phyloP scores from a whole-genome alignment of 1,284 basidiomycete genomes.

The Cutaneotrichosporon spelunceum region DNA sequence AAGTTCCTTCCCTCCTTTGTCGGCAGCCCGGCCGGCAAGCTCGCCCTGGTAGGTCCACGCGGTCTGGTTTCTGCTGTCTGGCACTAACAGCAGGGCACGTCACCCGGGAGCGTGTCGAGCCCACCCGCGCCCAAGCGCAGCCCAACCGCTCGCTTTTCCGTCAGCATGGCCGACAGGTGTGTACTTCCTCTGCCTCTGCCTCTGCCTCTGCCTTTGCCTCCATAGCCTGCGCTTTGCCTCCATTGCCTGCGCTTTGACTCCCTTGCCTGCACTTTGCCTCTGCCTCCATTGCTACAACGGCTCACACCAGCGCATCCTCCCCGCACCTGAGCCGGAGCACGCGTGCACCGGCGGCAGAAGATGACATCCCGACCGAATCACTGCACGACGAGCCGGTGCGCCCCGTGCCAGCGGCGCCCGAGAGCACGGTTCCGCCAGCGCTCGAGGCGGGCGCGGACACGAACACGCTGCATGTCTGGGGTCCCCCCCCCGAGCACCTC shows the following conservation, averaged over 20 bases:
- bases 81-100: constrained; percentile 20
- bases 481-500: constrained; percentile 39
- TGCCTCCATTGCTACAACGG: no score
- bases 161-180: constrained; percentile 26
- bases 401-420: constrained; percentile 9
- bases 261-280: not conserved
- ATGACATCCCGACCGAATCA: constrained; percentile 30
- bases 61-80: not conserved
- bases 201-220: not conserved
- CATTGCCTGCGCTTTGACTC: no score
- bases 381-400: constrained; percentile 26
- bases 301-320: constrained; percentile 18
- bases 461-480: constrained; percentile 44
- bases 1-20: constrained; percentile 46
- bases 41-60: constrained; percentile 33
- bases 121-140: constrained; percentile 30
- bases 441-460: constrained; percentile 33
- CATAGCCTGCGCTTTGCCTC: not conserved
- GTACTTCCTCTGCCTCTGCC: not conserved
- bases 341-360: constrained; percentile 17
- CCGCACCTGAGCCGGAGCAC: constrained; percentile 15
- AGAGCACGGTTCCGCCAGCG: constrained; percentile 33
- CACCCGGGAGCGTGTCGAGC: constrained; percentile 17
- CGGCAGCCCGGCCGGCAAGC: constrained; percentile 36
- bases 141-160: constrained; percentile 31